A percentile compares a stretch with the other conserved stretches of the same genome.
Conservation (phyloP, 257 asterid species). For the Verbena officinalis region DNA sequence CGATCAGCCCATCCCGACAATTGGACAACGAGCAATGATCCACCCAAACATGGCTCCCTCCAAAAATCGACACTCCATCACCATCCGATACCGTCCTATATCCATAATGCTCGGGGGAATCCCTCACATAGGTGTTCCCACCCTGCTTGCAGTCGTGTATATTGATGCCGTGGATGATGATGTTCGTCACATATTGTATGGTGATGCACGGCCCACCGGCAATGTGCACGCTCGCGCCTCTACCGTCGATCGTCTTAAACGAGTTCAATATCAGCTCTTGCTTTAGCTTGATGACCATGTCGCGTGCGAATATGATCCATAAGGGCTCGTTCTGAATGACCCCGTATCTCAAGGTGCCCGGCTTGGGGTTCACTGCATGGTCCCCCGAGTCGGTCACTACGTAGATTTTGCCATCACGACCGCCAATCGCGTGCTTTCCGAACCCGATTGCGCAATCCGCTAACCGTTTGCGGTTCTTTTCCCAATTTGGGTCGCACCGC, state of each 20-base stretch:
- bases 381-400: slow-evolving; percentile 73
- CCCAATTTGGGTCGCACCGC: slow-evolving; percentile 93
- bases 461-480: slow-evolving; percentile 55
- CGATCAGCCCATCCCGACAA: slow-evolving; percentile 72
- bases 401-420: slow-evolving; percentile 70
- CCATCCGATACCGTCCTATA: slow-evolving; percentile 79
- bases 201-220: slow-evolving; percentile 90
- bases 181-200: slow-evolving; percentile 66
- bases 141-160: slow-evolving; percentile 86
- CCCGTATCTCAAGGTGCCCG: slow-evolving; percentile 74
- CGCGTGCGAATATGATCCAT: slow-evolving; percentile 72
- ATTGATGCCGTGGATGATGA: slow-evolving; percentile 78
- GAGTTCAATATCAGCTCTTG: slow-evolving; percentile 87
- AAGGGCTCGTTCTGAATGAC: slow-evolving; percentile 77
- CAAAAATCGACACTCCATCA: slow-evolving; percentile 80
- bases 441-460: slow-evolving; percentile 95
- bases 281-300: slow-evolving; percentile 73
- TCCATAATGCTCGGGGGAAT: slow-evolving; percentile 83
- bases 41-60: slow-evolving; percentile 86
- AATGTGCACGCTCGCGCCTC: slow-evolving; percentile 82
- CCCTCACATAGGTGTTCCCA: slow-evolving; percentile 84
- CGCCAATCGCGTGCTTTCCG: slow-evolving; percentile 82
- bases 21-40: slow-evolving; percentile 85
- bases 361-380: slow-evolving; percentile 69
- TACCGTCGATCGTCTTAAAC: slow-evolving; percentile 84